These are phyloP conservation scores for Boeremia lycopersici DNA, from an alignment of 2,329 filamentous ascomycete genomes.

Conservation along the genomic window DNA sequence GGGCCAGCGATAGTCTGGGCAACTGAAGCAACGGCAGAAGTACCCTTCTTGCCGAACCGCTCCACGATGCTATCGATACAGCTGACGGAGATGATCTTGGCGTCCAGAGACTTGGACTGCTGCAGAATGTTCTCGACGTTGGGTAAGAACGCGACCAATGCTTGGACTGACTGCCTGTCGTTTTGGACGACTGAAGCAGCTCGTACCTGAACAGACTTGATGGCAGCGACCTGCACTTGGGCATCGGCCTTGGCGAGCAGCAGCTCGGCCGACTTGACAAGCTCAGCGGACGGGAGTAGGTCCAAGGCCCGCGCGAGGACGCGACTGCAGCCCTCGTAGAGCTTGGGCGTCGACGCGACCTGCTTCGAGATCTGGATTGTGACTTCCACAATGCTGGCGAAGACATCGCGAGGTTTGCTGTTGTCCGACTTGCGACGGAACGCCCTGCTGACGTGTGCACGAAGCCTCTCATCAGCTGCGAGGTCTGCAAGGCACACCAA, in stretches of 20 bases:
- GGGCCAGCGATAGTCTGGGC: slow-evolving; percentile 77
- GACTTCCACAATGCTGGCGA: slow-evolving; percentile 49
- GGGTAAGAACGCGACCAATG: slow-evolving; percentile 78
- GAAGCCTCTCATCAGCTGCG: slow-evolving; percentile 41
- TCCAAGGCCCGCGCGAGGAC: slow-evolving; percentile 81
- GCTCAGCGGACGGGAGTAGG: slow-evolving; percentile 83
- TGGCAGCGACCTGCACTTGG: slow-evolving; percentile 75
- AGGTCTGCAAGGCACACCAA: slow-evolving; percentile 49
- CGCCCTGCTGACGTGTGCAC: slow-evolving; percentile 37
- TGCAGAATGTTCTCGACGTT: slow-evolving; percentile 78
- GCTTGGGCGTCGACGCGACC: slow-evolving; percentile 54
- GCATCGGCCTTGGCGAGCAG: slow-evolving; percentile 78
- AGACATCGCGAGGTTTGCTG: slow-evolving; percentile 36
- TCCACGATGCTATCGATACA: slow-evolving; percentile 94
- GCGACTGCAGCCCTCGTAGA: slow-evolving; percentile 61
- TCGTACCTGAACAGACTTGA: slow-evolving; percentile 74
- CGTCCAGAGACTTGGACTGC: slow-evolving; percentile 71
- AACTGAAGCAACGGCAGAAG: slow-evolving; percentile 74
- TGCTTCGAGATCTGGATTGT: slow-evolving; percentile 65
- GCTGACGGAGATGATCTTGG: slow-evolving; percentile 83
- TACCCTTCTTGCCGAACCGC: slow-evolving; percentile 92
- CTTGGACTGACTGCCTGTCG: slow-evolving; percentile 69
- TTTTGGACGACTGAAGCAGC: slow-evolving; percentile 74
- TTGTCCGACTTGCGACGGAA: slow-evolving; percentile 38
- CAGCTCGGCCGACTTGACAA: slow-evolving; percentile 84